Percentiles rank a stretch among this genome's conserved stretches.
phyloP scores from a whole-genome alignment of 75 land plant species.

The Sequoia sempervirens region DNA sequence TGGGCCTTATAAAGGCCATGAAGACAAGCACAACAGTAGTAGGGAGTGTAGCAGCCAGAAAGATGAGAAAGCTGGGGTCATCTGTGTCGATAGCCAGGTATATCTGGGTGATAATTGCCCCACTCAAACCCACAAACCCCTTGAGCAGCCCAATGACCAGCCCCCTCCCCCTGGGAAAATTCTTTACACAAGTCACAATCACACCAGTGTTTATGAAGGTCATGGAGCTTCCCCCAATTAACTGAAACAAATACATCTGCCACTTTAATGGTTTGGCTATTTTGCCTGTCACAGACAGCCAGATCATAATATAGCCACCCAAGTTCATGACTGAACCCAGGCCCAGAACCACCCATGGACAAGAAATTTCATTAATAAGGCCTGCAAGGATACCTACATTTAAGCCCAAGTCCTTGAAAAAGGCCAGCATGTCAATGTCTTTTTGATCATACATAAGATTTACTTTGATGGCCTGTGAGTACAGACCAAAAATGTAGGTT shows the following conservation, averaged over 20 bases:
- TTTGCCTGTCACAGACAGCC: slow-evolving; percentile 28
- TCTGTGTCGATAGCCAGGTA: slow-evolving; percentile 20
- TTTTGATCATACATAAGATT: slow-evolving; percentile 23
- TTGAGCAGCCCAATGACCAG: slow-evolving; percentile 34
- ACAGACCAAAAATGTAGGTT: slow-evolving; percentile 30
- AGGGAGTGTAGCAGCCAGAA: slow-evolving; percentile 28
- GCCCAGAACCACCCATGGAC: slow-evolving; percentile 28
- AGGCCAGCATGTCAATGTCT: slow-evolving; percentile 25
- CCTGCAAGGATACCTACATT: slow-evolving; percentile 36
- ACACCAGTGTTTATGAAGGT: slow-evolving; percentile 35
- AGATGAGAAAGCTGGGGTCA: slow-evolving; percentile 14
- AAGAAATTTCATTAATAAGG: slow-evolving; percentile 19
- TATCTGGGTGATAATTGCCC: slow-evolving; percentile 29
- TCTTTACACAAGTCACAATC: slow-evolving; percentile 28
- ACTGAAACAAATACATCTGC: slow-evolving; percentile 38
- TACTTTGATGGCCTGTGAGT: slow-evolving; percentile 17
- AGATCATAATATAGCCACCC: slow-evolving; percentile 33
- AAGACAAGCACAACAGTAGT: slow-evolving; percentile 15
- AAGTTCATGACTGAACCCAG: slow-evolving; percentile 20
- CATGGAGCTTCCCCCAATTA: slow-evolving; percentile 24
- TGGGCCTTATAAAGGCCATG: slow-evolving; percentile 18
- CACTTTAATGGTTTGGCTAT: slow-evolving; percentile 18
- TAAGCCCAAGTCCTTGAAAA: slow-evolving; percentile 28
- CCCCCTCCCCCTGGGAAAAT: slow-evolving; percentile 27
- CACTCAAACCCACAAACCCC: slow-evolving; percentile 38